Evolutionary conservation across 2,329 filamentous ascomycete genomes (phyloP).

Genomic region (Aspergillus caelatus): DNA sequence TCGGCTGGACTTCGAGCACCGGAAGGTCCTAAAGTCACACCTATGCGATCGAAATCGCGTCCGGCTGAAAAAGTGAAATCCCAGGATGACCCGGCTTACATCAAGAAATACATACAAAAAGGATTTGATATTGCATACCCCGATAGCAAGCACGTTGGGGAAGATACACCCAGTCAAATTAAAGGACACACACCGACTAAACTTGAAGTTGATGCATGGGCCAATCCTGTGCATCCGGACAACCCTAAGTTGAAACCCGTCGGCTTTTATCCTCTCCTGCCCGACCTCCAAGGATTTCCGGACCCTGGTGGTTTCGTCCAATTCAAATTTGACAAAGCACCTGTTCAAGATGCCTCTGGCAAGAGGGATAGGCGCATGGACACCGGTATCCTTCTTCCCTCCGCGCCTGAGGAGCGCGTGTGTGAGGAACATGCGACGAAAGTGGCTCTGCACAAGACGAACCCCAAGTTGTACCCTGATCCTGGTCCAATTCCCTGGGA

Average conservation of each 20-base stretch:
- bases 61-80: slow-evolving; percentile 37
- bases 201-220: slow-evolving; percentile 62
- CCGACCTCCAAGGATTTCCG: slow-evolving; percentile 63
- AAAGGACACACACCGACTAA: slow-evolving; percentile 57
- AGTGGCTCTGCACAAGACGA: slow-evolving; percentile 50
- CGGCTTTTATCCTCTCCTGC: slow-evolving; percentile 63
- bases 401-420: slow-evolving; percentile 51
- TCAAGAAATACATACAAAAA: slow-evolving; percentile 63
- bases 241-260: slow-evolving; percentile 61
- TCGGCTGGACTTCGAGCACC: slow-evolving; percentile 41
- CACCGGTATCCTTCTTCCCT: slow-evolving; percentile 59
- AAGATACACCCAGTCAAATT: slow-evolving; percentile 56
- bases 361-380: slow-evolving; percentile 63
- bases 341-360: slow-evolving; percentile 50
- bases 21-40: slow-evolving; percentile 33
- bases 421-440: slow-evolving; percentile 53
- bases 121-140: slow-evolving; percentile 68
- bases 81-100: slow-evolving; percentile 62
- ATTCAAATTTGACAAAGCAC: slow-evolving; percentile 65
- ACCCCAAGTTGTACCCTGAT: slow-evolving; percentile 54
- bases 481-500: slow-evolving; percentile 58
- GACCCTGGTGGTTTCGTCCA: slow-evolving; percentile 62
- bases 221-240: slow-evolving; percentile 60
- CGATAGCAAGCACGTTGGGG: slow-evolving; percentile 60
- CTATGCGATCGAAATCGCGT: slow-evolving; percentile 30